A percentile compares a stretch with the other conserved stretches of the same genome.
Evolutionary conservation across 371 early-diverging fungal species (phyloP).

Genomic region (Mortierella sp.): DNA sequence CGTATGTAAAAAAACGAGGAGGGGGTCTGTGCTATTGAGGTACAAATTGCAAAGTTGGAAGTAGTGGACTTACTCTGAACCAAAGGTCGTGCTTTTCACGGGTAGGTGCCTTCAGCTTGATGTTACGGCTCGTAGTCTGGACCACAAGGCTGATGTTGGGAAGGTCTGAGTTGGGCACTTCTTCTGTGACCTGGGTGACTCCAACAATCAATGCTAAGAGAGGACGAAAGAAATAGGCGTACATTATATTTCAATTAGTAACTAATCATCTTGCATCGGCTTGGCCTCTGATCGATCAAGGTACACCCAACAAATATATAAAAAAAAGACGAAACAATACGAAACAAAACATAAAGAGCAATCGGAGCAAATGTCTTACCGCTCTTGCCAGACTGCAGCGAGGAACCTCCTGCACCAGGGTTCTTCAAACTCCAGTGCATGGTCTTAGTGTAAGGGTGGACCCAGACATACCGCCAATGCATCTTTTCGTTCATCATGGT

Average conservation of each 20-base stretch:
- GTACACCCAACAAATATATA: background rate
- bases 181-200: constrained; percentile 68
- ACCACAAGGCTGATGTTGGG: constrained; percentile 75
- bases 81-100: constrained; percentile 79
- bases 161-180: constrained; percentile 58
- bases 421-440: constrained; percentile 82
- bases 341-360: constrained; percentile 24
- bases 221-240: background rate
- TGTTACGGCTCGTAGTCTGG: constrained; percentile 73
- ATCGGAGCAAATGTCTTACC: constrained; percentile 53
- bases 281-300: background rate
- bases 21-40: background rate
- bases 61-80: constrained; percentile 63
- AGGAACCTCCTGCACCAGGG: constrained; percentile 68
- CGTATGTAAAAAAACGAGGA: no score
- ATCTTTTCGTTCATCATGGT: constrained; percentile 72
- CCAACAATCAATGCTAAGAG: constrained; percentile 72
- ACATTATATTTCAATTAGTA: background rate
- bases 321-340: background rate
- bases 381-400: constrained; percentile 69
- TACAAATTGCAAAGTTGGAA: background rate
- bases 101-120: constrained; percentile 79
- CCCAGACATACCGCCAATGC: constrained; percentile 84
- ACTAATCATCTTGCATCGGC: background rate
- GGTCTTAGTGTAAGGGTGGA: constrained; percentile 86